Conservation (phyloP, 1,284 basidiomycete species). For the Inonotus obliquus region DNA sequence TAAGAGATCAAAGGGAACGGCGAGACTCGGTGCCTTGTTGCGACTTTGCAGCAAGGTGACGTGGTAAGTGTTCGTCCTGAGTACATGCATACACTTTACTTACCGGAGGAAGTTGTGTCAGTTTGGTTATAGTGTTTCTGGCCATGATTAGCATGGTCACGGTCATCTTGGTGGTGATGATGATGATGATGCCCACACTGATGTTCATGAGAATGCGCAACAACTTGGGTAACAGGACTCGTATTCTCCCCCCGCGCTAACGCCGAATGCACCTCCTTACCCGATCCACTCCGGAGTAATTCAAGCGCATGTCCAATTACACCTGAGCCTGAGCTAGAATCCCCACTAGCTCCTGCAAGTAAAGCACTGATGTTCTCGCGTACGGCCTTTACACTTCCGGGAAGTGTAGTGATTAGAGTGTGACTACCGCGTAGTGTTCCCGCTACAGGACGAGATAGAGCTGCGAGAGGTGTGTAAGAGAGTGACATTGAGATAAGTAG, state of each 20-base stretch:
- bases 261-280: conserved; percentile 50
- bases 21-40: conserved; percentile 65
- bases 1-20: conserved; percentile 73
- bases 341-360: conserved; percentile 32
- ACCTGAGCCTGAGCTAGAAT: conserved; percentile 33
- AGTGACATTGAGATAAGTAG: conserved; percentile 67
- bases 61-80: conserved; percentile 37
- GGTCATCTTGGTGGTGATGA: conserved; percentile 33
- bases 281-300: conserved; percentile 67
- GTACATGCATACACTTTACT: conserved; percentile 15
- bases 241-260: conserved; percentile 28
- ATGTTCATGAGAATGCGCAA: conserved; percentile 21
- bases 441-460: conserved; percentile 76
- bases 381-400: conserved; percentile 82
- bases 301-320: conserved; percentile 72
- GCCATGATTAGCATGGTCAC: conserved; percentile 35
- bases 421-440: conserved; percentile 53
- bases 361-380: conserved; percentile 70
- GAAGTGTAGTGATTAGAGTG: conserved; percentile 74
- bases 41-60: conserved; percentile 36
- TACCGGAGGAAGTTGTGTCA: conserved; percentile 2
- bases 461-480: conserved; percentile 72
- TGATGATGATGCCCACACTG: conserved; percentile 28
- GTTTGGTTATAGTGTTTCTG: conserved; percentile 32
- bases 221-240: conserved; percentile 20